Conservation (phyloP, 2,329 filamentous ascomycete genomes). For the Ascochyta viciae-villosae region DNA sequence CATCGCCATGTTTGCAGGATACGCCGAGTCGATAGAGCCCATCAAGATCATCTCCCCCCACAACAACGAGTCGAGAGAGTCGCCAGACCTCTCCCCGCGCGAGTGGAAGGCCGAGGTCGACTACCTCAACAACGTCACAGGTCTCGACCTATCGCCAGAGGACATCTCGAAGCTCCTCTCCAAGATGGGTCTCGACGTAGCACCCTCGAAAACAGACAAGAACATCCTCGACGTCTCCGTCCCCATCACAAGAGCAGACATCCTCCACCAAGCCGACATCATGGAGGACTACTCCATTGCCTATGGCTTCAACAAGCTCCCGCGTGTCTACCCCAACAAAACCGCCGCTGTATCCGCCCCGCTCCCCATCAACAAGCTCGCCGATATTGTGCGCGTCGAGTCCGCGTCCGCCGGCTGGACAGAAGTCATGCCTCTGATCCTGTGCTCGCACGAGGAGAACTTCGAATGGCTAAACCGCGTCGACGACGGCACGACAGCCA, state of each 20-base stretch:
- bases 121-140: constrained; percentile 93
- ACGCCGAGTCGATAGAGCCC: constrained; percentile 93
- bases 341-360: constrained; percentile 86
- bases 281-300: constrained; percentile 98
- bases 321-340: constrained; percentile 84
- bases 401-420: constrained; percentile 94
- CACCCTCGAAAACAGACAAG: constrained; percentile 73
- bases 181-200: constrained; percentile 88
- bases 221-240: constrained; percentile 78
- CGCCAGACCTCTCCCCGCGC: constrained; percentile 80
- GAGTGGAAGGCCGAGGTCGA: constrained; percentile 82
- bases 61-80: constrained; percentile 81
- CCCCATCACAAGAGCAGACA: constrained; percentile 88
- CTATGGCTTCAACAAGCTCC: constrained; percentile 97
- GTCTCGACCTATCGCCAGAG: constrained; percentile 75
- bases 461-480: constrained; percentile 92
- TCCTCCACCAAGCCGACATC: constrained; percentile 95
- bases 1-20: constrained; percentile 95
- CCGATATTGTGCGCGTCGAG: constrained; percentile 88
- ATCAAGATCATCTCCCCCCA: constrained; percentile 91
- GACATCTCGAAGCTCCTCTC: constrained; percentile 80
- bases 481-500: constrained; percentile 82
- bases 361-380: constrained; percentile 90
- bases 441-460: constrained; percentile 98
- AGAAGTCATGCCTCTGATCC: constrained; percentile 93